Conservation (phyloP, 2,329 filamentous ascomycete species). For the Orbilia oligospora region DNA sequence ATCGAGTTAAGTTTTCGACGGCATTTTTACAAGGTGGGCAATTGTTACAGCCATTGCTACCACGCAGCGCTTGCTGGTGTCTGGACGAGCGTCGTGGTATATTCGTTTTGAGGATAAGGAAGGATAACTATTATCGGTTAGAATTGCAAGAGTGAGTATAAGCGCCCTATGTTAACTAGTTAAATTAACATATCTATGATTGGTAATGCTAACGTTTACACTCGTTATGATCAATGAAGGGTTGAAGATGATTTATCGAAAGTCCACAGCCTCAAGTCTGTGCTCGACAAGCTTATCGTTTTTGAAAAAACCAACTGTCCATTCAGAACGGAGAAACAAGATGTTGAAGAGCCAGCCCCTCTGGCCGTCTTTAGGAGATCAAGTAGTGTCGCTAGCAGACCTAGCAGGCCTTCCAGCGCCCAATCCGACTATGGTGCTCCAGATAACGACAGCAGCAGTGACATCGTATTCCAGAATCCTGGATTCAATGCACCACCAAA, state of each 20-base stretch:
- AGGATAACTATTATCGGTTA: slow-evolving; percentile 55
- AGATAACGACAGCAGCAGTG: slow-evolving; percentile 13
- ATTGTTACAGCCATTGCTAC: slow-evolving; percentile 49
- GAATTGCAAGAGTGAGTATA: slow-evolving; percentile 53
- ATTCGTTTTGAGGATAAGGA: slow-evolving; percentile 55
- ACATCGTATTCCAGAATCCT: slow-evolving; percentile 21
- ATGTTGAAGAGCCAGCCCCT: slow-evolving; percentile 51
- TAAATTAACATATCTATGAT: background rate
- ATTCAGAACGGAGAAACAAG: slow-evolving; percentile 40
- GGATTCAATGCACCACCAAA: slow-evolving; percentile 13
- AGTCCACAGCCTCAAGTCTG: slow-evolving; percentile 41
- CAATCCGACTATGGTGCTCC: slow-evolving; percentile 30
- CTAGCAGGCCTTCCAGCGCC: slow-evolving; percentile 28
- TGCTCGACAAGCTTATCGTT: slow-evolving; percentile 51
- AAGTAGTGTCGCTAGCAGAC: slow-evolving; percentile 43
- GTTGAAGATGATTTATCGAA: slow-evolving; percentile 44
- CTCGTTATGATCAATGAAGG: background rate
- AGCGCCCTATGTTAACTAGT: background rate
- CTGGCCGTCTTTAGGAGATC: slow-evolving; percentile 52
- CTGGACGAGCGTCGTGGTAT: slow-evolving; percentile 56
- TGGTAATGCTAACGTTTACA: slow-evolving; percentile 4
- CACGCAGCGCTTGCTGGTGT: slow-evolving; percentile 56
- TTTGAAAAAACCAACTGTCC: slow-evolving; percentile 58
- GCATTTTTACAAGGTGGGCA: slow-evolving; percentile 53
- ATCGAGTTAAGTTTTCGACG: slow-evolving; percentile 55